Evolutionary conservation across 2,329 filamentous ascomycete species (phyloP).

Genomic region (Dendrostoma leiphaemia): DNA sequence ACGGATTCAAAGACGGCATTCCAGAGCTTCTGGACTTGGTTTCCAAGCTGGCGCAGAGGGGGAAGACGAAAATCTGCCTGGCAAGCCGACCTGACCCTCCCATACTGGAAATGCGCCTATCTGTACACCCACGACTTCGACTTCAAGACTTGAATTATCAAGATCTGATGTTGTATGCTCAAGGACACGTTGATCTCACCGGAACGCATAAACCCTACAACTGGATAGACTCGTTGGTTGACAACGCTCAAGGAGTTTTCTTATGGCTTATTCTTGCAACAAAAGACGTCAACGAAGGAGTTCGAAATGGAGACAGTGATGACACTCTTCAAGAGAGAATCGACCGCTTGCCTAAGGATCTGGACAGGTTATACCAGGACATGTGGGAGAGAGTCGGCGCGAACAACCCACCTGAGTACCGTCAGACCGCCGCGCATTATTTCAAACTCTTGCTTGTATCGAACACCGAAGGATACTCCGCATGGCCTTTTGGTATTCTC

Average conservation of each 20-base stretch:
- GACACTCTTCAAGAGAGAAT: neutral
- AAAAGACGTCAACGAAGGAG: neutral
- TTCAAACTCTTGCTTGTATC: neutral
- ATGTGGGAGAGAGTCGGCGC: conserved; percentile 1
- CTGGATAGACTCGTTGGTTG: neutral
- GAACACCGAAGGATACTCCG: neutral
- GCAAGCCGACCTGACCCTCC: conserved; percentile 5
- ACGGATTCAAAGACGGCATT: neutral
- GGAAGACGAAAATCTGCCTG: neutral
- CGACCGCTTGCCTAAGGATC: neutral
- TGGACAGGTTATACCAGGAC: neutral
- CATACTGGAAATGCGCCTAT: neutral
- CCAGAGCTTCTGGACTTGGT: neutral
- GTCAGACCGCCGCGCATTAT: neutral
- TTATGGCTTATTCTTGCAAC: conserved; percentile 4
- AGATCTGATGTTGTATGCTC: neutral
- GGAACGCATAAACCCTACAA: neutral
- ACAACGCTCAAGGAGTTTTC: conserved; percentile 2
- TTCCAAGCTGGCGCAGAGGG: neutral
- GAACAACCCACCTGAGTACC: neutral
- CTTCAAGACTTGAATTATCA: neutral
- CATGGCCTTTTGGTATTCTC: neutral
- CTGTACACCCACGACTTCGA: neutral
- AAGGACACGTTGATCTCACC: neutral
- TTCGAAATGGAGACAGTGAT: neutral